Conservation (phyloP, 129 eudicot genomes). For the Lactuca sativa region DNA sequence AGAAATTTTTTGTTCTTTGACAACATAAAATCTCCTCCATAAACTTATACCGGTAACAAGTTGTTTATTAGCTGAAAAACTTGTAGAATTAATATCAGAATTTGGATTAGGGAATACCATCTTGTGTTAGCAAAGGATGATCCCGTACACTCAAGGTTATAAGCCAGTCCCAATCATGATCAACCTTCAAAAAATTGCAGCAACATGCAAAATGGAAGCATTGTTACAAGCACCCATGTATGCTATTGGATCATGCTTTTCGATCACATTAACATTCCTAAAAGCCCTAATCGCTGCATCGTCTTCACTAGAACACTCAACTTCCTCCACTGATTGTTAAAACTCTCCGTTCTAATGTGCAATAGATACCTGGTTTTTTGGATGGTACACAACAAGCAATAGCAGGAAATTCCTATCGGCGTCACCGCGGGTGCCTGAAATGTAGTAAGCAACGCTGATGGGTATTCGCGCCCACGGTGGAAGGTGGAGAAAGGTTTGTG, state of each 20-base stretch:
- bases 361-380: constrained; percentile 78
- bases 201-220: constrained; percentile 71
- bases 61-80: not conserved
- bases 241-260: constrained; percentile 75
- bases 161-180: constrained; percentile 92
- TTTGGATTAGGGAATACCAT: constrained; percentile 49
- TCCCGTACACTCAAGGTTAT: constrained; percentile 77
- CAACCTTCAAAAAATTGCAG: constrained; percentile 78
- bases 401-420: constrained; percentile 57
- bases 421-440: constrained; percentile 66
- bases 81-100: not conserved
- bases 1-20: no score
- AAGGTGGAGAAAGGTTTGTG: constrained; percentile 41
- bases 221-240: constrained; percentile 87
- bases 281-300: constrained; percentile 65
- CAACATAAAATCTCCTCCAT: no score
- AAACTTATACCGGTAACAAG: no score
- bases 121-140: constrained; percentile 86
- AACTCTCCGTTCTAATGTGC: constrained; percentile 67
- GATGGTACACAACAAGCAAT: constrained; percentile 79
- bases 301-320: constrained; percentile 51
- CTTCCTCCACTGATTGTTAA: constrained; percentile 59
- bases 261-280: constrained; percentile 91
- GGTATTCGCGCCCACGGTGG: constrained; percentile 60
- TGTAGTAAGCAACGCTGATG: constrained; percentile 87